Base-by-base conservation (phyloP, 345 rosid genomes). In the Adansonia digitata region DNA sequence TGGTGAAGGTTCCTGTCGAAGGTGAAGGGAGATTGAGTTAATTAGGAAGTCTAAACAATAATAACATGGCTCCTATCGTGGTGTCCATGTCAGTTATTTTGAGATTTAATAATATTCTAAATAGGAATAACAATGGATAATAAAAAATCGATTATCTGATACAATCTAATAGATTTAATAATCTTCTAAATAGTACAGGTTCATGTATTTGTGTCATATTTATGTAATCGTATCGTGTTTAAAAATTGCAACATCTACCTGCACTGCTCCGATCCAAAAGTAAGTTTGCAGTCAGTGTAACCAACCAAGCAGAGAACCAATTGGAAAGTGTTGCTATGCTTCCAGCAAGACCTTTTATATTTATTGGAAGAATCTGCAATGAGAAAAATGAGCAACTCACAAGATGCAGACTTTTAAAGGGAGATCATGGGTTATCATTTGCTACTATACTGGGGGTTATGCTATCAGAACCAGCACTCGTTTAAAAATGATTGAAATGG, bases 201-300 rank as follows among this genome's bases (percentile, higher is more conserved):
- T n/a, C n/a, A n/a, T n/a, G n/a, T n/a, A n/a, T n/a, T n/a, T n/a
- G n/a, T n/a, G n/a, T n/a, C n/a, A n/a, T n/a, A n/a, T n/a, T n/a
- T n/a, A n/a, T n/a, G n/a, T n/a, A n/a, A n/a, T n/a, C n/a, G n/a
- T n/a, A n/a, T n/a, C n/a, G n/a, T n/a, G n/a, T n/a, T n/a, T n/a
- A n/a, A n/a, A 31, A 31, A 31, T 3, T 1, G 3, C 2, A 31
- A 31, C 3, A 31, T 1, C 34, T 56, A 95, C 99, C 99, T 93
- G 89, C 97, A 35, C 83, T 72, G 77, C 88, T 95, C 98, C 99
- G 93, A 67, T 51, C 77, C 72, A 93, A 82, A 73, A 95, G 97
- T 83, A 93, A 75, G 87, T 93, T 95, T 42, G 96, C 96, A 69
- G 97, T 93, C 96, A 95, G 80, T 43, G 98, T 95, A 40, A 95